phyloP scores from a whole-genome alignment of 2,329 filamentous ascomycete species.

The Cladosporium sp. region DNA sequence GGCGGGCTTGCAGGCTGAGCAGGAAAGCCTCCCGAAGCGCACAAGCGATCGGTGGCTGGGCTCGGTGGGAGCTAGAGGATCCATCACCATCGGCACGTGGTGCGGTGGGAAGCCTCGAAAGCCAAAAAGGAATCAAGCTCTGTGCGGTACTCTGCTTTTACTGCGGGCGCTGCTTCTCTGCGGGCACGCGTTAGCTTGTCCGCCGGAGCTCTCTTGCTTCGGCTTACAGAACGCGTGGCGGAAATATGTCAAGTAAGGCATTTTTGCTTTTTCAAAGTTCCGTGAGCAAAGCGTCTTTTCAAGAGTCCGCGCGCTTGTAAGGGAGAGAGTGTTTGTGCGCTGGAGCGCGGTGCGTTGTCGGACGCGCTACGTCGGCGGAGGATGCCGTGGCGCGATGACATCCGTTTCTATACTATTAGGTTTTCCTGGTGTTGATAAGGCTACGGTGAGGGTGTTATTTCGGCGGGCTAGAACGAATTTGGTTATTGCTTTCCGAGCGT shows the following conservation, averaged over 20 bases:
- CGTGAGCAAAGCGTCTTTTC: background rate
- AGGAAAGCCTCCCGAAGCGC: background rate
- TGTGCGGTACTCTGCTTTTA: background rate
- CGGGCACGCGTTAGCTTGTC: background rate
- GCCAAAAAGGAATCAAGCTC: background rate
- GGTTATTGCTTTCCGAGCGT: constrained; percentile 4
- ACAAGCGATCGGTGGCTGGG: background rate
- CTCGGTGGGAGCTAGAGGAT: background rate
- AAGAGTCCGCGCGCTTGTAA: background rate
- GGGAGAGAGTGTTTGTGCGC: background rate
- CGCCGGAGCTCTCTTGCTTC: background rate
- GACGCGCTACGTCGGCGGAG: background rate
- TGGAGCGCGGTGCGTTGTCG: background rate
- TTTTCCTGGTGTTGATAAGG: background rate
- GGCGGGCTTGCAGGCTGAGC: background rate
- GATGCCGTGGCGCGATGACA: background rate
- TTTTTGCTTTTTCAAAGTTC: background rate
- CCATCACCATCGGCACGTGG: constrained; percentile 1
- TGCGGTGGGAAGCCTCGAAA: constrained; percentile 1
- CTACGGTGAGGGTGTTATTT: constrained; percentile 1
- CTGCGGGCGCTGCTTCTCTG: background rate
- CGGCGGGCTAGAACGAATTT: constrained; percentile 2
- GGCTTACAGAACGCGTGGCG: background rate
- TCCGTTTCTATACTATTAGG: background rate
- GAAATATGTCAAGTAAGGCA: background rate